Conservation (phyloP, 768 basidiomycete genomes). For the Fibroporia radiculosa region DNA sequence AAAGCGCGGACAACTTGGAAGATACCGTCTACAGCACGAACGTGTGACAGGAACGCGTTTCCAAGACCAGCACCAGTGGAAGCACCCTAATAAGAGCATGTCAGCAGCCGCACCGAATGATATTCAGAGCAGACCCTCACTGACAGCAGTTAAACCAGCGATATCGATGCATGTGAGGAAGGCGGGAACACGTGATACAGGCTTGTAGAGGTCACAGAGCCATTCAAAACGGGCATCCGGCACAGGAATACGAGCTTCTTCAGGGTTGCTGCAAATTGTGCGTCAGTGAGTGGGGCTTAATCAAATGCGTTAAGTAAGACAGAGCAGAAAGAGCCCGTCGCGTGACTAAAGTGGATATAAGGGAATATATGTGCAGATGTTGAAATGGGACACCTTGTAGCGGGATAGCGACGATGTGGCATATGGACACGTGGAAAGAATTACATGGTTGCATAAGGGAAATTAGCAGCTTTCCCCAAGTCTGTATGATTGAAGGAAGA, state of each 20-base stretch:
- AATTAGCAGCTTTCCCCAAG: constrained; percentile 93
- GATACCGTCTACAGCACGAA: constrained; percentile 97
- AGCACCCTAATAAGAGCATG: constrained; percentile 53
- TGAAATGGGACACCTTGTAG: no score
- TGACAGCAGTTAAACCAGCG: constrained; percentile 89
- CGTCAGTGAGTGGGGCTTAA: neutral
- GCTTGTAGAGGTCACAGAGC: constrained; percentile 89
- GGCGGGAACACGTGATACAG: constrained; percentile 79
- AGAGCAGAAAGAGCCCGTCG: no score
- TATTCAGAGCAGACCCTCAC: constrained; percentile 19
- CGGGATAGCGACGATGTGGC: no score
- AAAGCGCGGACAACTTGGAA: constrained; percentile 98
- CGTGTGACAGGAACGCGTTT: constrained; percentile 95
- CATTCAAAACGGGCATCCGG: constrained; percentile 93
- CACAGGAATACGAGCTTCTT: constrained; percentile 90
- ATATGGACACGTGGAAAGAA: constrained; percentile 62
- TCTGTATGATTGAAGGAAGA: constrained; percentile 35
- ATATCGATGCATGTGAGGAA: constrained; percentile 98
- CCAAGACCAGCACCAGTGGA: constrained; percentile 98
- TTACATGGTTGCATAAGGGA: constrained; percentile 83
- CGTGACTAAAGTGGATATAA: no score
- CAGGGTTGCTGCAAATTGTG: neutral
- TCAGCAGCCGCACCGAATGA: neutral
- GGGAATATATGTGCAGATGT: no score
- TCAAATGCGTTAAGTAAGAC: neutral